Evolutionary conservation across 2,329 filamentous ascomycete genomes (phyloP), one percentile per base, ranked within the genome.

Genomic region (Nothophoma quercina): DNA sequence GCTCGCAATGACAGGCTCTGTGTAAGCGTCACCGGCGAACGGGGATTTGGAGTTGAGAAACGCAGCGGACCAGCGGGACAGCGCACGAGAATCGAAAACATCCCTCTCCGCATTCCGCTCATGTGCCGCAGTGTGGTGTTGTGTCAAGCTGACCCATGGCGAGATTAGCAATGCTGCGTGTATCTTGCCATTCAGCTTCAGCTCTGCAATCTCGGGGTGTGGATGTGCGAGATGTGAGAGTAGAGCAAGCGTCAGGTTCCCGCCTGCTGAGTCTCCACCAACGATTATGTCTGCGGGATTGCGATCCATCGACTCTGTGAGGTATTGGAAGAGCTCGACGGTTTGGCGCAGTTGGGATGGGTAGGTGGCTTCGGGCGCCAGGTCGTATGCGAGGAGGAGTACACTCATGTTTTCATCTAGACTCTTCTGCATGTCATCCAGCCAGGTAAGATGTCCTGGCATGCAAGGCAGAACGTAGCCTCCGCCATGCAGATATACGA

Each of bases 361-460:
- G 60, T 83, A 83, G 32, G 67, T 64, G 13, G 60, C 62, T 29
- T 77, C 69, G 3, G 79, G 79, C 0, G 83, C 78, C n/a, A 87
- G 78, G 21, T 81, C 81, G 69, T 88, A 88, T 30, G 80, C 79
- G n/a, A 85, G 75, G 19, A 83, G 69, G 40, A 86, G 77, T 39
- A 81, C 69, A 15, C 81, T 76, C 23, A 83, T 70, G 25, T 75
- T 73, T 43, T 81, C 77, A 33, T 77, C 78, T 16, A 81, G 67
- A n/a, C 75, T 68, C 29, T 75, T 68, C 42, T 78, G 69, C 25
- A 83, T 68, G 13, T 78, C 74, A 16, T 67, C 62, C 40, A 81
- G 73, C 73, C 80, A 85, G 15, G 77, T 67, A 46, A 83, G 73
- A 63, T 84, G 81, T 33, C 74, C 79, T 6, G 75, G 57, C 5